A percentile compares a stretch with the other conserved stretches of the same genome.
phyloP scores from a whole-genome alignment of 805 yeast genomes.

The Hanseniaspora clermontiae region DNA sequence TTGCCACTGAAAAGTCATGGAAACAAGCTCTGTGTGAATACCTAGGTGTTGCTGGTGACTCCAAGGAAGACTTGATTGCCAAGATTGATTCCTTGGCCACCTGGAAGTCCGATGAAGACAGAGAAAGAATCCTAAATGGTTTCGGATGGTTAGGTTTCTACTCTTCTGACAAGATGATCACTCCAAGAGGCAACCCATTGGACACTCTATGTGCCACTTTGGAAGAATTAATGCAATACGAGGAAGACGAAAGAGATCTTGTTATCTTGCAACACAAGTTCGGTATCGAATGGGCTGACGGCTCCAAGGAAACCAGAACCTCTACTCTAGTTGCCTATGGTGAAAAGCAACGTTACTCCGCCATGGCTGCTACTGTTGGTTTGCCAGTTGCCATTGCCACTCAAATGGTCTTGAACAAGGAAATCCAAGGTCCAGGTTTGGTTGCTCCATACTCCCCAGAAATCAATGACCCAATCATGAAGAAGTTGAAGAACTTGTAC shows the following conservation, averaged over 20 bases:
- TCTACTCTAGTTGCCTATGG: conserved; percentile 93
- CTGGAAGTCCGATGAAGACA: conserved; percentile 70
- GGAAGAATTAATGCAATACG: conserved; percentile 92
- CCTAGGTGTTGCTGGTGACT: conserved; percentile 58
- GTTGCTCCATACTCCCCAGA: conserved; percentile 88
- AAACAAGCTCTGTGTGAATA: conserved; percentile 69
- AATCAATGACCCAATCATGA: conserved; percentile 80
- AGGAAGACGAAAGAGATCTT: conserved; percentile 86
- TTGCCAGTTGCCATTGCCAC: conserved; percentile 96
- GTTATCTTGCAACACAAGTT: conserved; percentile 95
- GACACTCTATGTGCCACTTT: conserved; percentile 95
- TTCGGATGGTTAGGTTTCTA: conserved; percentile 90
- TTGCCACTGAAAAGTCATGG: conserved; percentile 58
- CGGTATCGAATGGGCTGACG: conserved; percentile 94
- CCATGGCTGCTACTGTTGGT: conserved; percentile 98
- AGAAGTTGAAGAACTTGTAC: conserved; percentile 79
- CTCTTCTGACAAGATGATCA: conserved; percentile 50
- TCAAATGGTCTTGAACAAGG: conserved; percentile 72
- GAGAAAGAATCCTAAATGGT: conserved; percentile 77
- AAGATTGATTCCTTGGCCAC: conserved; percentile 66
- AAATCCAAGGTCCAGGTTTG: conserved; percentile 65
- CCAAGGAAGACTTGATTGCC: conserved; percentile 60
- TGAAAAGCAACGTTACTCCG: conserved; percentile 74
- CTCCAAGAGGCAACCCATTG: conserved; percentile 86
- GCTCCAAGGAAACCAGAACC: conserved; percentile 80